Conservation (phyloP, 2,329 filamentous ascomycete genomes). For the Celoporthe dispersa region DNA sequence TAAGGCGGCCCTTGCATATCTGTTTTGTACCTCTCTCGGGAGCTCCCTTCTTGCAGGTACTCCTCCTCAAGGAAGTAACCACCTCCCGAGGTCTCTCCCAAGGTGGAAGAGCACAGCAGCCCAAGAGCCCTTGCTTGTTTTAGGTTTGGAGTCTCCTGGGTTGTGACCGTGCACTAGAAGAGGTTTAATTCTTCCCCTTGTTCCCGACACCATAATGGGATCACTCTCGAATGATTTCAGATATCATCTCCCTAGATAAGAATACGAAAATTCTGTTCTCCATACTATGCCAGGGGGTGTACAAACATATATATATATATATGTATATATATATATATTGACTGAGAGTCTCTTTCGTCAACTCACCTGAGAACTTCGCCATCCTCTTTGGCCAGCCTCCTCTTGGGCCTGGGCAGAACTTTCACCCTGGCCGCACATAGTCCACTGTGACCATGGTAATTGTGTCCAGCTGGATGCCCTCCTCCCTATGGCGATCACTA, state of each 20-base stretch:
- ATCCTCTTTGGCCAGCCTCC: not conserved
- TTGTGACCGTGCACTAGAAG: not conserved
- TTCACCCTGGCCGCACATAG: not conserved
- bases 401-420: not conserved
- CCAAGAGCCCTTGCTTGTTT: not conserved
- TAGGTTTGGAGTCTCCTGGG: not conserved
- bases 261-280: not conserved
- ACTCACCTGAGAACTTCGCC: not conserved
- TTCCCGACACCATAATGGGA: not conserved
- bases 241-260: not conserved
- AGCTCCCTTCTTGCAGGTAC: not conserved
- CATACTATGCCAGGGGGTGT: not conserved
- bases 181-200: not conserved
- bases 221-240: not conserved
- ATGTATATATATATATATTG: not conserved
- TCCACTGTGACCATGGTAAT: constrained; percentile 41
- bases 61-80: not conserved
- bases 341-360: not conserved
- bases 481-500: not conserved
- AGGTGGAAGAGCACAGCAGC: not conserved
- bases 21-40: not conserved
- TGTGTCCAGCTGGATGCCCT: constrained; percentile 37
- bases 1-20: not conserved
- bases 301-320: too few species aligned
- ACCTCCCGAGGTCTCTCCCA: not conserved